Evolutionary conservation across 2,329 filamentous ascomycete species (phyloP), one percentile per base, ranked within the genome.

Genomic region (Chaetomiaceae sp.): DNA sequence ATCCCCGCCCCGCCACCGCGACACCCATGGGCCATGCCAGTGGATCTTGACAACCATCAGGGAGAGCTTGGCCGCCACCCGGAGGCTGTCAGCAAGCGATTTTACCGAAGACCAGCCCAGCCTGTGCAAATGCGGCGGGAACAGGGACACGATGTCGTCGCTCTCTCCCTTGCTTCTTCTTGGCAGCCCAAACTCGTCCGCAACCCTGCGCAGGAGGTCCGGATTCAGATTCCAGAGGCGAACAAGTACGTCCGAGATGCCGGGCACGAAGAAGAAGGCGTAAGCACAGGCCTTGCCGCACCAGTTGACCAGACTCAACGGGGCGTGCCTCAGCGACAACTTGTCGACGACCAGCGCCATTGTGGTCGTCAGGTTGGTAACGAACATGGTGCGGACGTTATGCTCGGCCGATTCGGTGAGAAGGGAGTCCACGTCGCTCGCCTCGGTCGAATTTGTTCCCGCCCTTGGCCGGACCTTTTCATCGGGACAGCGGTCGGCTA

Each of bases 251-350:
- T 95, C 88, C 7, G 88, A 85, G 45, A 95, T 79, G 4, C 88
- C 88, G 0, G 88, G 88, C 22, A 87, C 90, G 59, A 95, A 96
- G 68, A 91, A 93, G 65, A 95, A 95, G 24, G 88, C 89, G 64
- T 94, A 95, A 2, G 90, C 89, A 60, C 86, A 91, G 4, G 88
- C 87, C 66, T 93, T 94, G 49, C 88, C 90, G 44, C 87, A 88
- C 62, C 95, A 95, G 24, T 85, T 84, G 48, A 95, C 86, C 48
- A 89, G 65, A 56, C 80, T 84, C 17, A 72, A 58, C 1, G 78
- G 76, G 4, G 71, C 72, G 48, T 88, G 84, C 39, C 87, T 79
- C 58, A 87, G 71, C 14, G 87, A 89, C 81, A 95, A 85, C 61
- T 88, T 91, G 45, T 93, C 87, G 6, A 95, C 83, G n/a, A 89